A percentile compares a stretch with the other conserved stretches of the same genome.
Evolutionary conservation across 768 basidiomycete species (phyloP).

Genomic region (Mycena crocata): DNA sequence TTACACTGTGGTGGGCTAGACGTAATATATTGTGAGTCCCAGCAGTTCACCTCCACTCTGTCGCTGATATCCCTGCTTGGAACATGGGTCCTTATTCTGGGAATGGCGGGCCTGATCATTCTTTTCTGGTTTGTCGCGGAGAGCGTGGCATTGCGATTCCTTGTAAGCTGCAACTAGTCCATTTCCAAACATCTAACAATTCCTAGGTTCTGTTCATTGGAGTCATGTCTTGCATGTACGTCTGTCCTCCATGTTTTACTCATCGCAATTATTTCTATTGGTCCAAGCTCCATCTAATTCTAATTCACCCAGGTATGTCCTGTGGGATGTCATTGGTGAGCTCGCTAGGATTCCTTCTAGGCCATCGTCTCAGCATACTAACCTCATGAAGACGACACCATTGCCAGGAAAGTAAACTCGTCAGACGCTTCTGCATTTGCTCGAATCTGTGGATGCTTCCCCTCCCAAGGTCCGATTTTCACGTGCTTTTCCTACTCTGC

Average conservation of each 20-base stretch:
- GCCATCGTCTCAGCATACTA: neutral
- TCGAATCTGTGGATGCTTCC: conserved; percentile 86
- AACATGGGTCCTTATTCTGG: conserved; percentile 81
- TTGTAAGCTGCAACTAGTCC: conserved; percentile 57
- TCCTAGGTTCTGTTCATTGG: conserved; percentile 84
- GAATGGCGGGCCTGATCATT: conserved; percentile 83
- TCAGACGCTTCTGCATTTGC: conserved; percentile 91
- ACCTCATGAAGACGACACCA: conserved; percentile 74
- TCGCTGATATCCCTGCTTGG: conserved; percentile 48
- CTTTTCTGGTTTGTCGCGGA: conserved; percentile 87
- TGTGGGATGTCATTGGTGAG: conserved; percentile 89
- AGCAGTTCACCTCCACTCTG: conserved; percentile 5
- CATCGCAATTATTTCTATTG: no score
- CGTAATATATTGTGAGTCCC: conserved; percentile 73
- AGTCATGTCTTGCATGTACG: conserved; percentile 83
- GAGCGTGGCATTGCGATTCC: conserved; percentile 79
- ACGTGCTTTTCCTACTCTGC: conserved; percentile 6
- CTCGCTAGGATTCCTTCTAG: neutral
- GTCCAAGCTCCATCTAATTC: no score
- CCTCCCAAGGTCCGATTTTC: conserved; percentile 70
- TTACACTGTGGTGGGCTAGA: conserved; percentile 91
- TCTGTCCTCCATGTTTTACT: no score
- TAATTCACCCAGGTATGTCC: conserved; percentile 60
- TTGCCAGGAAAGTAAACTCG: conserved; percentile 85
- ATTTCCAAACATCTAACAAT: neutral